Evolutionary conservation across 305 asterid species (phyloP).

Genomic region (Withania somnifera): DNA sequence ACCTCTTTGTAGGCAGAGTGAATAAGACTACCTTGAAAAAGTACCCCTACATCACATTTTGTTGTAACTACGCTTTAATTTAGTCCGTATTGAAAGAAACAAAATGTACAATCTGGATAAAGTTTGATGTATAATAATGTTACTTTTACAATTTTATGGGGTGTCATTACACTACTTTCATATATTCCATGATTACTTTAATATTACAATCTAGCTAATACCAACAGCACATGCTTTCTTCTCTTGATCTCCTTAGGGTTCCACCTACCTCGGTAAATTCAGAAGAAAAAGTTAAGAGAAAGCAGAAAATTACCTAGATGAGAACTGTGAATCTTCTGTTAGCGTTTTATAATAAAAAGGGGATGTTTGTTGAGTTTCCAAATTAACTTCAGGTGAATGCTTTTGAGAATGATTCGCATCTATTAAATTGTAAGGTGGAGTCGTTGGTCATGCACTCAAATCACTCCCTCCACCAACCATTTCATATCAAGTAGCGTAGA

Average conservation of each 20-base stretch:
- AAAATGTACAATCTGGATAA: not conserved
- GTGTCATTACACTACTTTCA: not conserved
- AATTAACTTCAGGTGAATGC: not conserved
- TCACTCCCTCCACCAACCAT: not conserved
- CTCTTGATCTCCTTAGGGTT: not conserved
- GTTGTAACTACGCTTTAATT: not conserved
- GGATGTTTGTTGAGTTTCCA: not conserved
- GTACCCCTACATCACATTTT: not conserved
- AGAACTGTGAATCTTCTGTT: not conserved
- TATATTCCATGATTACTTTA: not conserved
- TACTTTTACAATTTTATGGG: not conserved
- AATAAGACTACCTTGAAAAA: not conserved
- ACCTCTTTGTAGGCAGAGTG: not conserved
- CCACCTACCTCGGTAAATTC: not conserved
- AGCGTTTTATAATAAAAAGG: not conserved
- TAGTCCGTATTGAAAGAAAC: not conserved
- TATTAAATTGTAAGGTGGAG: not conserved
- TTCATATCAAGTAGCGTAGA: not conserved
- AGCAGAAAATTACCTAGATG: not conserved
- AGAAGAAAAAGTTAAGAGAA: not conserved
- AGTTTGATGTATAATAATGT: not conserved
- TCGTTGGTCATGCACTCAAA: not conserved
- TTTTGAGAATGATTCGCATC: not conserved
- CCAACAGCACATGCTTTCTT: not conserved
- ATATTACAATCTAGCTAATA: not conserved